Evolutionary conservation across 2,329 filamentous ascomycete genomes (phyloP), one percentile per base, ranked within the genome.

Genomic region (Ophiocordyceps camponoti-saundersi): DNA sequence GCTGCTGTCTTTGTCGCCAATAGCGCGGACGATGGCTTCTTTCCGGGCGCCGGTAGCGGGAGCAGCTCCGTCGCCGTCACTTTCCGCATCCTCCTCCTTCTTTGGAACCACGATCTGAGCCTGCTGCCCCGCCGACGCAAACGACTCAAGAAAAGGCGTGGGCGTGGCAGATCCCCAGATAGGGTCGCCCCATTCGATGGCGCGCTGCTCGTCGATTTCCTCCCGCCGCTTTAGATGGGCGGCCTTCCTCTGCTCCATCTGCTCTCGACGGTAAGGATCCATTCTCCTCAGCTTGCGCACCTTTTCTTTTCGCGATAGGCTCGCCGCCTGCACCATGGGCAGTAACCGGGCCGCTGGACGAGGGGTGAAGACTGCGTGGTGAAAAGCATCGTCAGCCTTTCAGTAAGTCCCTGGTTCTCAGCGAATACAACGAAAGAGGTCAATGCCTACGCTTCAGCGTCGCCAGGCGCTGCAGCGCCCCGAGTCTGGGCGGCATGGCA

Each of bases 121-220:
- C 2, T 58, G 61, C 53, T 77, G 73, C 46, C 72, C 73, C 21
- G 73, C 80, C 11, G 73, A 76, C 58, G 86, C 82, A 55, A 95
- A 80, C 3, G 86, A 89, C 65, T 86, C 75, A 56, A 95, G 68
- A 59, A 95, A 95, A 29, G 88, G 77, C 16, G 92, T 95, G 36
- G 74, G 36, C n/a, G 36, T 39, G 7, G 36, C 16, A 65, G 49
- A 80, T 72, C 58, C 90, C 92, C 55, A 81, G 75, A 98, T 71
- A 1, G 88, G 85, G 62, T 93, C 77, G 45, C 90, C 90, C 53
- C 82, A 71, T 43, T 72, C 71, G 44, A 71, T 71, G 49, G 77
- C 70, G 49, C 85, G 79, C 59, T 80, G 70, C 52, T 77, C 67
- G 50, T 77, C 64, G 47, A 96, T 73, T 51, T 79, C 78, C 51